Evolutionary conservation across 495 filamentous ascomycete genomes (phyloP).

Genomic region (Aspergillus campestris): DNA sequence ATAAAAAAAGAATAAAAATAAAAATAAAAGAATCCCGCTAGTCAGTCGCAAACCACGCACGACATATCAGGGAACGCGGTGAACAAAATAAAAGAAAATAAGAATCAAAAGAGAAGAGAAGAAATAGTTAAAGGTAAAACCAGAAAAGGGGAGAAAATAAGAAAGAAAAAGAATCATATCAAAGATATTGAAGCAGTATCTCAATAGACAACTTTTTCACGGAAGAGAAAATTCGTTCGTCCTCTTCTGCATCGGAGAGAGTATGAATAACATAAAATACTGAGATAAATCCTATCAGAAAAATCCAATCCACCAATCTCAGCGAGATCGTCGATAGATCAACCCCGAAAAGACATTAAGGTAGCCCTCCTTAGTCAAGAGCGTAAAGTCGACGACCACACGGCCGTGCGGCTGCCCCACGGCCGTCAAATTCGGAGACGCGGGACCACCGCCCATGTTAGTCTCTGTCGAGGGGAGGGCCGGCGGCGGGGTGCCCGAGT

Average conservation of each 20-base stretch:
- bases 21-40: not conserved
- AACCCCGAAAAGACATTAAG: constrained; percentile 38
- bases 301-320: not conserved
- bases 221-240: too few species aligned
- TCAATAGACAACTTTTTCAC: too few species aligned
- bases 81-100: not conserved
- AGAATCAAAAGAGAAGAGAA: not conserved
- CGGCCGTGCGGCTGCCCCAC: constrained; percentile 22
- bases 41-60: not conserved
- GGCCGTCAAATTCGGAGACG: constrained; percentile 24
- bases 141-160: not conserved
- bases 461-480: constrained; percentile 22
- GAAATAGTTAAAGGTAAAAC: not conserved
- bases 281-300: not conserved
- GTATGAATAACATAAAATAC: constrained; percentile 3
- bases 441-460: constrained; percentile 11
- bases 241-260: not conserved
- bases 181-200: not conserved
- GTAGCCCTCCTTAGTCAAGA: constrained; percentile 38
- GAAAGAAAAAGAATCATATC: not conserved
- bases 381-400: constrained; percentile 35
- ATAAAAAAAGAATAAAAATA: not conserved
- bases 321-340: constrained; percentile 31
- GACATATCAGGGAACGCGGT: not conserved
- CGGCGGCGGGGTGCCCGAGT: constrained; percentile 27